Evolutionary conservation across 2,329 filamentous ascomycete genomes (phyloP).

Genomic region (Daldinia sp.): DNA sequence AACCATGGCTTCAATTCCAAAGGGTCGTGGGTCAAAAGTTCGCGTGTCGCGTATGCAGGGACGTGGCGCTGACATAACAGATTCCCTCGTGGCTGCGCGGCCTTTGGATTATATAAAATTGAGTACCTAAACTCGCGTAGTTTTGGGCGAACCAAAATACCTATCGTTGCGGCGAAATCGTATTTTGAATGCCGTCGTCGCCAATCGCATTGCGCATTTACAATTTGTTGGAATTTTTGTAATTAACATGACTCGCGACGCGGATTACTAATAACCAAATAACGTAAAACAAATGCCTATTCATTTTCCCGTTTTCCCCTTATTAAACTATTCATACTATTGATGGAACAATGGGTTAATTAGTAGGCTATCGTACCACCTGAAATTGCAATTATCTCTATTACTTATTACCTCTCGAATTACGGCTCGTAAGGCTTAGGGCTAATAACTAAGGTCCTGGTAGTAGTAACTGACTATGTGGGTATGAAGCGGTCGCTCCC

Average conservation of each 20-base stretch:
- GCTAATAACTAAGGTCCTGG: background rate
- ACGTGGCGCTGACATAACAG: background rate
- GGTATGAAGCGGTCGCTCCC: background rate
- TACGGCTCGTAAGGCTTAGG: background rate
- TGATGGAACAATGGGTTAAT: background rate
- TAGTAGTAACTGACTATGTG: background rate
- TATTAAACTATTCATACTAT: background rate
- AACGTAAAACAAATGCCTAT: no score
- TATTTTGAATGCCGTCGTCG: background rate
- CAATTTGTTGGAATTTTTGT: background rate
- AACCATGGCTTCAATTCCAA: background rate
- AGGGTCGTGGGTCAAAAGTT: no score
- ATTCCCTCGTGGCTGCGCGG: background rate
- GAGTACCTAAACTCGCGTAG: background rate
- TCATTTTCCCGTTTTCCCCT: background rate
- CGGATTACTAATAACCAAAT: background rate
- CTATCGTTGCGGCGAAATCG: background rate
- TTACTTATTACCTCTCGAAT: background rate
- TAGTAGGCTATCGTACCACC: background rate
- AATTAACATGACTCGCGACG: background rate
- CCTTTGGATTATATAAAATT: background rate
- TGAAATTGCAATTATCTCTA: no score
- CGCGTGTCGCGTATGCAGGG: conserved; percentile 2
- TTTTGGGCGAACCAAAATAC: conserved; percentile 1
- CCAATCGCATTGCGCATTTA: background rate